Conservation (phyloP, 1,284 basidiomycete genomes). For the Apiotrichum akiyoshidainum region DNA sequence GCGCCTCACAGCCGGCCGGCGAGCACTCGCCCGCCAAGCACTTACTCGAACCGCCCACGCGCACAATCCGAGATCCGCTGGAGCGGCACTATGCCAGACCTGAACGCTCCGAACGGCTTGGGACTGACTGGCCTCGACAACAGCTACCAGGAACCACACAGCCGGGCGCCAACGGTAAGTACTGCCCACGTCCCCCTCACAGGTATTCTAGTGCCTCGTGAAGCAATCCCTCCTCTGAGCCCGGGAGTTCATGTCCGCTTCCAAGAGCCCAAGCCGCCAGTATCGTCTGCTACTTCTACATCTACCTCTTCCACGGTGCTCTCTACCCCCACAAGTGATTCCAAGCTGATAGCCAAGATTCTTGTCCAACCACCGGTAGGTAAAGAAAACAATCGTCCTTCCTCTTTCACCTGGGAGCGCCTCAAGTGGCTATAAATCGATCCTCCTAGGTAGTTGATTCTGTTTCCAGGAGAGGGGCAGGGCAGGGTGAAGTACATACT, state of each 20-base stretch:
- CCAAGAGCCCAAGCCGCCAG: too few species aligned
- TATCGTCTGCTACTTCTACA: background rate
- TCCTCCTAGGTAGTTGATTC: background rate
- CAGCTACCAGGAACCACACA: background rate
- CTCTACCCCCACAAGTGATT: background rate
- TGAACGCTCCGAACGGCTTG: background rate
- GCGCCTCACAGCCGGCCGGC: background rate
- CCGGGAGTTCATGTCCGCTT: too few species aligned
- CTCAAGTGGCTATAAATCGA: background rate
- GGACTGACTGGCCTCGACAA: constrained; percentile 2
- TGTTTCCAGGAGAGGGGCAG: background rate
- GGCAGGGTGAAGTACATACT: too few species aligned
- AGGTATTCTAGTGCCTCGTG: background rate
- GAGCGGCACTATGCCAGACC: background rate
- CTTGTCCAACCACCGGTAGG: constrained; percentile 18
- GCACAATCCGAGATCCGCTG: background rate
- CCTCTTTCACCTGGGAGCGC: background rate
- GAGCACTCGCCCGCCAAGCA: too few species aligned
- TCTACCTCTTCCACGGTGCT: background rate
- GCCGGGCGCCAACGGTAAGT: background rate
- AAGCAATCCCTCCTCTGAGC: too few species aligned
- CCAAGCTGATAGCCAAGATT: constrained; percentile 15
- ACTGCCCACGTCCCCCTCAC: background rate
- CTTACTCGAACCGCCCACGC: background rate
- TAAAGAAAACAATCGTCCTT: background rate